Evolutionary conservation across 2,329 filamentous ascomycete species (phyloP), one percentile per base, ranked within the genome.

Genomic region (Geosmithia morbida): DNA sequence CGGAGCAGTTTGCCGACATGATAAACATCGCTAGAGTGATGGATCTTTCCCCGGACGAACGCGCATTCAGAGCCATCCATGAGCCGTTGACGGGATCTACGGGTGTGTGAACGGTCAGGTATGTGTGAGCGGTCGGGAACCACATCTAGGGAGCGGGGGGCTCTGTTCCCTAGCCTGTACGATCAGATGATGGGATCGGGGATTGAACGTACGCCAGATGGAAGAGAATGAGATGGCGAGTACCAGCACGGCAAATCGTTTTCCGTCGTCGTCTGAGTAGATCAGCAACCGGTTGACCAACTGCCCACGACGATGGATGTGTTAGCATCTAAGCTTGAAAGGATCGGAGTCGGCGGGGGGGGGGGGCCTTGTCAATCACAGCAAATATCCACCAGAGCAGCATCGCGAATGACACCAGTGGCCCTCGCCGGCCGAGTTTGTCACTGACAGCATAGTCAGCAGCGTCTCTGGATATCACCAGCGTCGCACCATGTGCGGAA

Each of bases 21-120:
- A 79, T 77, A 45, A 78, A 74, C 69, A 73, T 65, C 7, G 75
- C 74, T 75, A 79, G 79, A 8, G 75, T 72, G 0, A 80, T 63
- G 1, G 75, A 74, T 45, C 75, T 63, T 52, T 78, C 71, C 50
- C 79, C 74, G 0, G 75, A 76, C 46, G 75, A 73, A 0, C 66
- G 64, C 55, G 75, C 75, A 2, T 70, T 67, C 1, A 79, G 61
- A 0, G 74, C 77, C 56, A 79, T 66, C 75, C 75, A 80, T 1
- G 74, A 70, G 45, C 79, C 75, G 54, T 80, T 79, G 18, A 80
- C 64, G 0, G 72, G 72, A 48, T 76, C 33, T 37, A 16, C 11
- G 3, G 3, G 13, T 37, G 33, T 37, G 33, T 37, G 11, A 3
- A 3, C 13, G 33, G 33, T 13, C 33, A 13, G 10, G n/a, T n/a